These are phyloP conservation scores for Colletotrichum filicis DNA, from an alignment of 2,329 filamentous ascomycete species.

Conservation along the genomic window DNA sequence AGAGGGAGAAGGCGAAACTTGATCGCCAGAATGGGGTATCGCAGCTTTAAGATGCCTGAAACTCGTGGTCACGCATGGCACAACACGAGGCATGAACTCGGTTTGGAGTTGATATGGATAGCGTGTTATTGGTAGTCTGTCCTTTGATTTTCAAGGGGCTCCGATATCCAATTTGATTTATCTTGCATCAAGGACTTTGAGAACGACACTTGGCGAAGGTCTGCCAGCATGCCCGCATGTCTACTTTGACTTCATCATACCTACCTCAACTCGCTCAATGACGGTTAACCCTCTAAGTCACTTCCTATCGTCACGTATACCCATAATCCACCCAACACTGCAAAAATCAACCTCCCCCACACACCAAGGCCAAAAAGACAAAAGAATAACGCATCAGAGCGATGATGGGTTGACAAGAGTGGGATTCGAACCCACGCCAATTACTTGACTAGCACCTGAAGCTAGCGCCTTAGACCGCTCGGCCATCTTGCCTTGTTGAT, in stretches of 20 bases:
- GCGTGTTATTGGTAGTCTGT: background rate
- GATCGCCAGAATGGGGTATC: background rate
- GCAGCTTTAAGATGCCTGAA: background rate
- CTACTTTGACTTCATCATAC: background rate
- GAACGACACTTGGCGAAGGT: background rate
- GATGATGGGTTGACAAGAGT: background rate
- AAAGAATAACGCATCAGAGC: background rate
- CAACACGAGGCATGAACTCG: too few relatives aligned
- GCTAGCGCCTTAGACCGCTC: conserved; percentile 25
- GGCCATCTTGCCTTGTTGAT: conserved; percentile 8
- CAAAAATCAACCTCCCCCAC: background rate
- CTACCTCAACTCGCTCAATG: too few relatives aligned
- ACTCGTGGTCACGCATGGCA: background rate
- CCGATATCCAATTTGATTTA: background rate
- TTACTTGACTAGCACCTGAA: conserved; percentile 26
- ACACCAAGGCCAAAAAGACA: background rate
- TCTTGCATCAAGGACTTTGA: background rate
- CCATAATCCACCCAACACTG: background rate
- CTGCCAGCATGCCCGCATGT: too few relatives aligned
- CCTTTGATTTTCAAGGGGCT: background rate
- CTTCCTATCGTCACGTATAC: background rate
- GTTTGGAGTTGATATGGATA: background rate
- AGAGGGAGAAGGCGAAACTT: conserved; percentile 24
- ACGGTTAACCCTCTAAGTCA: too few relatives aligned
- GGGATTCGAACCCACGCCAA: conserved; percentile 23